Evolutionary conservation across 1,284 basidiomycete genomes (phyloP), one percentile per base, ranked within the genome.

Genomic region (Ustilago crameri): DNA sequence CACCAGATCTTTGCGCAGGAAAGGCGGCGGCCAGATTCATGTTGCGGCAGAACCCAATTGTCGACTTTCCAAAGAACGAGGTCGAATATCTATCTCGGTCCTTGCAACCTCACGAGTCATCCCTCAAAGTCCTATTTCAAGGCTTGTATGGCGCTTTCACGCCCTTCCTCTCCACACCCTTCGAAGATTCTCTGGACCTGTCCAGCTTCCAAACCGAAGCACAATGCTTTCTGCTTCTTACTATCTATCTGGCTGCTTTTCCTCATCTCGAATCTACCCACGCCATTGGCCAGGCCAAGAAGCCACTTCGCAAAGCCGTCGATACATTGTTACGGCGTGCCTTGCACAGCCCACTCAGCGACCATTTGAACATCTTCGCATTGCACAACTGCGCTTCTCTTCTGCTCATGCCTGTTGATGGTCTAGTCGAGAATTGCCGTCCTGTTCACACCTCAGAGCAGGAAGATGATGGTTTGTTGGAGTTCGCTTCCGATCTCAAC

Each of bases 351-450:
- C 41, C 63, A 2, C 18, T 45, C 23, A 66, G 35, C 44, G 68
- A 72, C 38, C 51, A 62, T 18, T 55, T 66, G 48, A 66, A 61
- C 63, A 72, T 72, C 35, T 61, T 66, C 35, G 68, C 68, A 0
- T 27, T 72, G 24, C 59, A 72, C 49, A 56, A 42, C 24, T 72
- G 68, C 22, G 68, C 68, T 17, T 51, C 63, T 22, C 55, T 66
- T 22, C 30, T 72, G 37, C 68, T 72, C 9, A 30, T 60, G 23
- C 68, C 68, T 5, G 55, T 66, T 15, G 68, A 72, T 17, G 68
- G 63, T 3, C 41, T 72, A 20, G 68, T 54, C 12, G 49, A 58
- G 3, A 38, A 62, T 9, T 9, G 23, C 35, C 57, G 59, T 2
- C 68, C 63, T 9, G 7, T 72, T 23, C 37, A 58, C 5, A 59